Evolutionary conservation across 805 yeast genomes (phyloP).

Genomic region (Metschnikowia cubensis): DNA sequence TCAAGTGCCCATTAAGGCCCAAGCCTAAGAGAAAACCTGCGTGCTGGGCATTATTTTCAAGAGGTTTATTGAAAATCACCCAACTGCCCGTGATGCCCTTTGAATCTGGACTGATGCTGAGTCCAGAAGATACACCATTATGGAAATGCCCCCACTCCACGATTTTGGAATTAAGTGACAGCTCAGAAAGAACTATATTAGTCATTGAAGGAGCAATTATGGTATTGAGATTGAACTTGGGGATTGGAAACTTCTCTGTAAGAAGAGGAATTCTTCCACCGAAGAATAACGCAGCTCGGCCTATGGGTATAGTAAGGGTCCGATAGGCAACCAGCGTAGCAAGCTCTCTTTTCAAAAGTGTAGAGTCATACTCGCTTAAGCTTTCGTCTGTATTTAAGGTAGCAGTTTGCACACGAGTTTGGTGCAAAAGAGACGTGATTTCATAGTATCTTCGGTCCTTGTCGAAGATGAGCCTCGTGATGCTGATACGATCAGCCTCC

Average conservation of each 20-base stretch:
- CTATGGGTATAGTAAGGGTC: constrained; percentile 72
- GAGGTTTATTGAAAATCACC: constrained; percentile 84
- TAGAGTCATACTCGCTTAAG: constrained; percentile 52
- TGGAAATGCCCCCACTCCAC: constrained; percentile 86
- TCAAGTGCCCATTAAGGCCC: constrained; percentile 87
- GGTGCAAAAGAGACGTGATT: constrained; percentile 65
- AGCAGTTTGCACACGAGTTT: constrained; percentile 60
- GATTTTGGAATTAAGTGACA: constrained; percentile 42
- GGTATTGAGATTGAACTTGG: constrained; percentile 67
- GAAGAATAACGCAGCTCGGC: constrained; percentile 69
- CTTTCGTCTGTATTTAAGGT: constrained; percentile 36
- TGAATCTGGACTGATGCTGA: constrained; percentile 65
- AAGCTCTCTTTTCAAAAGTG: constrained; percentile 52
- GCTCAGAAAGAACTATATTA: constrained; percentile 57
- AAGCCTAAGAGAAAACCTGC: constrained; percentile 93
- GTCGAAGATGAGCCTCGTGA: constrained; percentile 70
- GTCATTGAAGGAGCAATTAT: constrained; percentile 62
- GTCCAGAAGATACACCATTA: constrained; percentile 85
- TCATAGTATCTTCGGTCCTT: constrained; percentile 78
- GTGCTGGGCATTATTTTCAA: constrained; percentile 68
- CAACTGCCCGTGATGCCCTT: constrained; percentile 81
- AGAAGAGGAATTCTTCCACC: constrained; percentile 70
- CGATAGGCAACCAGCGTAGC: constrained; percentile 63
- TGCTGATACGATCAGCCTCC: constrained; percentile 62
- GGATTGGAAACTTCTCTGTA: constrained; percentile 80